Conservation (phyloP, 805 yeast species). For the Yarrowia sp. region DNA sequence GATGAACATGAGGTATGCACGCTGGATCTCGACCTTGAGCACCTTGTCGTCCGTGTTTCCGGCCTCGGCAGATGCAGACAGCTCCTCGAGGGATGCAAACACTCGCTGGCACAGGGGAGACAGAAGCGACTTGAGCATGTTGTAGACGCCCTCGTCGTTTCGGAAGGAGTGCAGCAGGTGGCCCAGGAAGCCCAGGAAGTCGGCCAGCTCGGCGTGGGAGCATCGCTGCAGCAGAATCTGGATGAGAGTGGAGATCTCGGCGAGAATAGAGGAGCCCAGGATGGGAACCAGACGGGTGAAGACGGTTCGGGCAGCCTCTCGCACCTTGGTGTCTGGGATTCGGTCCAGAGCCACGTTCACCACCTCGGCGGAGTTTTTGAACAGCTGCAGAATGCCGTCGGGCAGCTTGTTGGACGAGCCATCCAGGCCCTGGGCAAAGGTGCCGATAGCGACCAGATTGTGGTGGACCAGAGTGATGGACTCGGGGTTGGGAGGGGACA, state of each 20-base stretch:
- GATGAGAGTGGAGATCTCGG: slow-evolving; percentile 72
- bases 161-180: slow-evolving; percentile 84
- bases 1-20: slow-evolving; percentile 71
- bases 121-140: slow-evolving; percentile 72
- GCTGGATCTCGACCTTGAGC: slow-evolving; percentile 70
- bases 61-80: slow-evolving; percentile 52
- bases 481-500: slow-evolving; percentile 46
- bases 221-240: slow-evolving; percentile 67
- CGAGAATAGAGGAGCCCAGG: slow-evolving; percentile 59
- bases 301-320: slow-evolving; percentile 87
- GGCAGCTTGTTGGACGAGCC: slow-evolving; percentile 45
- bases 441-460: slow-evolving; percentile 84
- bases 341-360: slow-evolving; percentile 82
- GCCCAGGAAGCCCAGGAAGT: slow-evolving; percentile 83
- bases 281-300: slow-evolving; percentile 86
- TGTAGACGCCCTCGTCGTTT: slow-evolving; percentile 70
- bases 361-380: slow-evolving; percentile 78
- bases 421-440: slow-evolving; percentile 86
- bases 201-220: slow-evolving; percentile 72
- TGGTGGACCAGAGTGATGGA: slow-evolving; percentile 67
- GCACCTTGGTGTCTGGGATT: slow-evolving; percentile 66
- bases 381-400: slow-evolving; percentile 53
- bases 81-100: slow-evolving; percentile 57
- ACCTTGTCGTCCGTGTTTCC: slow-evolving; percentile 67
- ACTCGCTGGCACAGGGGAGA: slow-evolving; percentile 76